Evolutionary conservation across 2,329 filamentous ascomycete genomes (phyloP).

Genomic region (Sporothrix luriei): DNA sequence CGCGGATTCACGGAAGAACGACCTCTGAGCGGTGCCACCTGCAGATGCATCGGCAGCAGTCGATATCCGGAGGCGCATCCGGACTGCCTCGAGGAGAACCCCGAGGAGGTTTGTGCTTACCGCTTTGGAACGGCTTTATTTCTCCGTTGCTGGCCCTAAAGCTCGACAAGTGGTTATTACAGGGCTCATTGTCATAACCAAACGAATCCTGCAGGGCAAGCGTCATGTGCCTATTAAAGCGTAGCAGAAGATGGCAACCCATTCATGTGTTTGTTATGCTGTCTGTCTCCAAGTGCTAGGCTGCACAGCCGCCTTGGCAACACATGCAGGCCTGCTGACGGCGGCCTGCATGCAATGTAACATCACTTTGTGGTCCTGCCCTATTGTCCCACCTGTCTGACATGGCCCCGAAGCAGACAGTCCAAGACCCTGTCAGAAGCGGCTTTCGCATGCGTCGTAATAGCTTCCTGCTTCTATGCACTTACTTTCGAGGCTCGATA

Average conservation of each 20-base stretch:
- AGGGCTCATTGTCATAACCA: not conserved
- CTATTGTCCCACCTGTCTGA: not conserved
- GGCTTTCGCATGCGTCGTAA: too few species aligned
- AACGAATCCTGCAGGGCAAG: not conserved
- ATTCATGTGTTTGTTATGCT: not conserved
- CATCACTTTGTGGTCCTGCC: slow-evolving; percentile 15
- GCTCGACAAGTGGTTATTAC: too few species aligned
- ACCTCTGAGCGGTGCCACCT: not conserved
- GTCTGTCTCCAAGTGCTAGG: not conserved
- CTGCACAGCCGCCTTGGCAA: slow-evolving; percentile 13
- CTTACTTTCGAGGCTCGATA: not conserved
- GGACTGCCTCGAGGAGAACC: slow-evolving; percentile 29
- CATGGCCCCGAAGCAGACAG: too few species aligned
- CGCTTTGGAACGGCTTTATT: not conserved
- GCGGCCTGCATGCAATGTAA: slow-evolving; percentile 8
- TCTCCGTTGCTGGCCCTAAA: not conserved
- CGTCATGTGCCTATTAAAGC: too few species aligned
- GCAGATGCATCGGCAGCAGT: not conserved
- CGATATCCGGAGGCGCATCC: not conserved
- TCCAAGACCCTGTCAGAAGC: too few species aligned
- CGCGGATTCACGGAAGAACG: slow-evolving; percentile 4
- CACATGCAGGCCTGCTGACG: slow-evolving; percentile 1
- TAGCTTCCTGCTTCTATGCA: too few species aligned
- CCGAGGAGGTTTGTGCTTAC: not conserved
- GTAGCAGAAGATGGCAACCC: too few species aligned